Percentiles rank a stretch among this genome's conserved stretches.
phyloP scores from a whole-genome alignment of 2,329 filamentous ascomycete genomes.

The Cercospora sp. region DNA sequence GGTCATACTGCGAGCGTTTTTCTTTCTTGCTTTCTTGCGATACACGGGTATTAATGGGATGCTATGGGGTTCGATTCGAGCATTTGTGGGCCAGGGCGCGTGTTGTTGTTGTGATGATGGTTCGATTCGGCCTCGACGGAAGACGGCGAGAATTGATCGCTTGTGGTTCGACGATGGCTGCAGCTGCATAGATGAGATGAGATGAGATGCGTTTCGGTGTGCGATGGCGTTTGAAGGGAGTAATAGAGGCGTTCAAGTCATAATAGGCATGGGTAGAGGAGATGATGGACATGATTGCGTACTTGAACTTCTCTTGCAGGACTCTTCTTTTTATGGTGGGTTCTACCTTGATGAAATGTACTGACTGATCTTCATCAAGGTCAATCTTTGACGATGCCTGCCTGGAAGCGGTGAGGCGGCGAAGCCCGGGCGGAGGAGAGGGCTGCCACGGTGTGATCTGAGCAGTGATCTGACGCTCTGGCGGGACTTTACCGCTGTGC shows the following conservation, averaged over 20 bases:
- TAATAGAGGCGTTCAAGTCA: not conserved
- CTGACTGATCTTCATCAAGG: not conserved
- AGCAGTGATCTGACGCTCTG: not conserved
- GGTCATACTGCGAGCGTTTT: not conserved
- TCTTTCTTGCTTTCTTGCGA: not conserved
- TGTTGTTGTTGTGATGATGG: not conserved
- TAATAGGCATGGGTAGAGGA: slow-evolving; percentile 2
- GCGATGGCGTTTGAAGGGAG: slow-evolving; percentile 4
- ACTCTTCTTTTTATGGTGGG: not conserved
- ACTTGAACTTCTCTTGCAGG: not conserved
- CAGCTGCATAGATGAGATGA: slow-evolving; percentile 8
- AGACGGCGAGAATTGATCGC: not conserved
- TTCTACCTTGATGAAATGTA: not conserved
- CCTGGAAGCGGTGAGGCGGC: not conserved
- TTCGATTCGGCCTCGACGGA: not conserved
- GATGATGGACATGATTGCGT: not conserved
- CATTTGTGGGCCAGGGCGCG: not conserved
- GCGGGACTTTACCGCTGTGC: not conserved
- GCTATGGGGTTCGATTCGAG: not conserved
- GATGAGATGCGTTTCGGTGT: not conserved
- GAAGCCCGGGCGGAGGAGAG: not conserved
- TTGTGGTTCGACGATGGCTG: not conserved
- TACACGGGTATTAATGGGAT: not conserved
- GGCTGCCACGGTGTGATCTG: not conserved
- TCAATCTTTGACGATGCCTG: not conserved